phyloP scores from a whole-genome alignment of 768 basidiomycete genomes.

The Pisolithus albus region DNA sequence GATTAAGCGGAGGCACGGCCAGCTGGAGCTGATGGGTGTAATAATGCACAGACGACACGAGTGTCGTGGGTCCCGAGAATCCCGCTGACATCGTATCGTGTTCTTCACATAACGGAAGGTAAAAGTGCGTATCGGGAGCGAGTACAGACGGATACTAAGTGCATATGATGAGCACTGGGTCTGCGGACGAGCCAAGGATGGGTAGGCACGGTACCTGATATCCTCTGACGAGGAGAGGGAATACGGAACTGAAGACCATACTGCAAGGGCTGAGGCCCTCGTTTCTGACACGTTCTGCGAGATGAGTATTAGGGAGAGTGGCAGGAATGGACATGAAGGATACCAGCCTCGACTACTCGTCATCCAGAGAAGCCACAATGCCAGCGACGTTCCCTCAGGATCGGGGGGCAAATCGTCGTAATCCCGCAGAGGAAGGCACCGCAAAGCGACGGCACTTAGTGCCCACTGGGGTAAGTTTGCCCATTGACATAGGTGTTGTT shows the following conservation, averaged over 20 bases:
- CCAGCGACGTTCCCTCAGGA: constrained; percentile 32
- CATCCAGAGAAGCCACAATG: constrained; percentile 45
- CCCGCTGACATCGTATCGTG: constrained; percentile 15
- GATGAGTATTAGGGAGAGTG: constrained; percentile 9
- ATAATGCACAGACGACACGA: constrained; percentile 30
- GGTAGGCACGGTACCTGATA: constrained; percentile 29
- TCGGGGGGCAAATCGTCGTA: constrained; percentile 20
- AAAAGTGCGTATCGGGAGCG: constrained; percentile 39
- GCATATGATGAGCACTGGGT: constrained; percentile 5
- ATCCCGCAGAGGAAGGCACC: constrained; percentile 10
- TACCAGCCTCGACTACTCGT: constrained; percentile 32
- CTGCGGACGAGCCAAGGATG: not conserved
- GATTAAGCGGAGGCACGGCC: constrained; percentile 34
- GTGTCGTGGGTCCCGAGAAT: constrained; percentile 29
- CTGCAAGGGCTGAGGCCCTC: constrained; percentile 26
- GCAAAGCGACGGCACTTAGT: constrained; percentile 9
- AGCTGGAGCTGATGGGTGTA: constrained; percentile 36
- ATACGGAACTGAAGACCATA: constrained; percentile 26
- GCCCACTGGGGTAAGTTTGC: constrained; percentile 30
- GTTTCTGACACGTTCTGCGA: constrained; percentile 26
- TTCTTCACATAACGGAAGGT: constrained; percentile 32
- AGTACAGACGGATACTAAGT: constrained; percentile 36
- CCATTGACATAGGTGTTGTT: constrained; percentile 37
- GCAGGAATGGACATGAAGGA: not conserved
- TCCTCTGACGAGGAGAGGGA: constrained; percentile 36